phyloP scores from a whole-genome alignment of 805 yeast species.

The Starmerella asiatica region DNA sequence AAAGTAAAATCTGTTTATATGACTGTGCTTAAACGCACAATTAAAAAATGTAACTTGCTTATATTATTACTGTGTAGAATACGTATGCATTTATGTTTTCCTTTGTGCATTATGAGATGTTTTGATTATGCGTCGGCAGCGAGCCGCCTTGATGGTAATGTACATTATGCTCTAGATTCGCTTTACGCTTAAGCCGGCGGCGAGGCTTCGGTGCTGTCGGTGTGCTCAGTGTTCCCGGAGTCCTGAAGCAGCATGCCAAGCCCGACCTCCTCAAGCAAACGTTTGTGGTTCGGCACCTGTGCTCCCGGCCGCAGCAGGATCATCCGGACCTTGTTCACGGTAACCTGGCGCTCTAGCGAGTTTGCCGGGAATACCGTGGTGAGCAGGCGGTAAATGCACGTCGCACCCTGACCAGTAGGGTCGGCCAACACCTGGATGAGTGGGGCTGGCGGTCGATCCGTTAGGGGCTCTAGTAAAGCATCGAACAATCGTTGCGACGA shows the following conservation, averaged over 20 bases:
- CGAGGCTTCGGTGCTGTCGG: too few relatives aligned
- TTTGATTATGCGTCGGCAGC: too few relatives aligned
- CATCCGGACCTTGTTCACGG: slow-evolving; percentile 48
- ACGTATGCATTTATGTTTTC: too few relatives aligned
- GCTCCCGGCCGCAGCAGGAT: slow-evolving; percentile 40
- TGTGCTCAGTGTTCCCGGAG: too few relatives aligned
- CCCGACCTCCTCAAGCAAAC: slow-evolving; percentile 87
- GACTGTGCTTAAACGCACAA: too few relatives aligned
- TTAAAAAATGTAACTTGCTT: too few relatives aligned
- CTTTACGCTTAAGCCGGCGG: too few relatives aligned
- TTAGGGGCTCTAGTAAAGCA: slow-evolving; percentile 38
- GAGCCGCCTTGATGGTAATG: too few relatives aligned
- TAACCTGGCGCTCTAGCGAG: slow-evolving; percentile 40
- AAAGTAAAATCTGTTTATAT: too few relatives aligned
- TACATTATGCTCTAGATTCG: too few relatives aligned
- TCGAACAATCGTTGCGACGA: slow-evolving; percentile 36
- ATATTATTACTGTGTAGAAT: too few relatives aligned
- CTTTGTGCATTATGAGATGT: too few relatives aligned
- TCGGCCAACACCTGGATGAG: slow-evolving; percentile 55
- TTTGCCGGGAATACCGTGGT: slow-evolving; percentile 52
- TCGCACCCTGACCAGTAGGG: slow-evolving; percentile 47
- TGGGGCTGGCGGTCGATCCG: slow-evolving; percentile 31
- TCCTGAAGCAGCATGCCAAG: slow-evolving; percentile 23
- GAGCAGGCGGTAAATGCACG: slow-evolving; percentile 65
- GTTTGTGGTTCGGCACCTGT: slow-evolving; percentile 56